phyloP scores from a whole-genome alignment of 192 early-diverging fungal species.

The Coemansia sp. region DNA sequence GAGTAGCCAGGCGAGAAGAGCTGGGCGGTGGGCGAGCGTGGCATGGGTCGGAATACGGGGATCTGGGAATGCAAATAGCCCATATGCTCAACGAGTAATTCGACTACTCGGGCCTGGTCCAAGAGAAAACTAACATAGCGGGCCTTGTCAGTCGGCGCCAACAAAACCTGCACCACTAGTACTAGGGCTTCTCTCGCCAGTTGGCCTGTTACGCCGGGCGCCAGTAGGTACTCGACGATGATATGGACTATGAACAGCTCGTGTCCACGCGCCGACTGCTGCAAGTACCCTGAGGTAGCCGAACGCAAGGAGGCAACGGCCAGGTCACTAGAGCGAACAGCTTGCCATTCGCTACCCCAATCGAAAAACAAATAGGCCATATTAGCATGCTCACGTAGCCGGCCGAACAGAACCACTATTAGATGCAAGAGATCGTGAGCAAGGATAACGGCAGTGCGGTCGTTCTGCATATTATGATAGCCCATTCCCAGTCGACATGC shows the following conservation, averaged over 20 bases:
- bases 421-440: constrained; percentile 43
- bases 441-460: constrained; percentile 24
- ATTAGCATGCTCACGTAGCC: constrained; percentile 40
- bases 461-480: constrained; percentile 33
- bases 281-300: constrained; percentile 13
- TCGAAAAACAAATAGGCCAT: constrained; percentile 55
- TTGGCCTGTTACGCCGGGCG: constrained; percentile 44
- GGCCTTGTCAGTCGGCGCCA: constrained; percentile 35
- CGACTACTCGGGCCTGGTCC: constrained; percentile 41
- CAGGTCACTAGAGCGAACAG: constrained; percentile 9
- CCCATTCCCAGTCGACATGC: constrained; percentile 32
- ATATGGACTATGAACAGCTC: constrained; percentile 50
- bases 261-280: constrained; percentile 36
- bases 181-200: constrained; percentile 54
- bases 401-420: constrained; percentile 40
- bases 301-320: constrained; percentile 33
- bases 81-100: constrained; percentile 51
- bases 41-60: constrained; percentile 43
- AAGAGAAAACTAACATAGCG: constrained; percentile 37
- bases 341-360: constrained; percentile 24
- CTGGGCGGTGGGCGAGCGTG: constrained; percentile 25
- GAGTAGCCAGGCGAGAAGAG: constrained; percentile 30
- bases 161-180: constrained; percentile 42
- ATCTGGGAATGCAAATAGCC: constrained; percentile 47
- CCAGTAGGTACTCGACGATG: constrained; percentile 50